Conservation (phyloP, 2,329 filamentous ascomycete genomes). For the Dothistroma septosporum region DNA sequence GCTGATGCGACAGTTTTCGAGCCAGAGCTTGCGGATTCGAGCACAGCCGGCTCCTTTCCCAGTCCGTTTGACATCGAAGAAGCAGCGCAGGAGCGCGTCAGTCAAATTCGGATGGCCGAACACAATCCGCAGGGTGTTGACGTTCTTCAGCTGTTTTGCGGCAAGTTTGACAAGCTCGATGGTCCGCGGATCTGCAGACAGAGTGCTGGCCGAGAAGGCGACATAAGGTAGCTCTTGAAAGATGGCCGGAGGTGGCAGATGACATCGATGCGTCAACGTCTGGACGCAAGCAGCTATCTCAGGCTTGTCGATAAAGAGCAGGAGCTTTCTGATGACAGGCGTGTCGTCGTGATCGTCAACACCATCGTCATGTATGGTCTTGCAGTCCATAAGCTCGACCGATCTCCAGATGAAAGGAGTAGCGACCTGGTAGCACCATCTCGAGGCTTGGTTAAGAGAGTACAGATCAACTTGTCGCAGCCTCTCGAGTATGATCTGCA, state of each 20-base stretch:
- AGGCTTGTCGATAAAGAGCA: slow-evolving; percentile 38
- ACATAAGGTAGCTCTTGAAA: slow-evolving; percentile 42
- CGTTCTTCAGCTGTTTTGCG: slow-evolving; percentile 39
- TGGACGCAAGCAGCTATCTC: slow-evolving; percentile 42
- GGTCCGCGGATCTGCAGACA: slow-evolving; percentile 41
- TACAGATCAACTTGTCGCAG: slow-evolving; percentile 33
- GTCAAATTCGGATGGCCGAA: slow-evolving; percentile 43
- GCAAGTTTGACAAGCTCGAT: slow-evolving; percentile 39
- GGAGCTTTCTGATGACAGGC: slow-evolving; percentile 42
- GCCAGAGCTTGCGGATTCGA: slow-evolving; percentile 42
- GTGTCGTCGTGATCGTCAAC: slow-evolving; percentile 40
- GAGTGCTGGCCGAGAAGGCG: slow-evolving; percentile 37
- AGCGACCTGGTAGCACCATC: slow-evolving; percentile 36
- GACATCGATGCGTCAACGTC: slow-evolving; percentile 44
- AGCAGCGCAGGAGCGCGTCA: slow-evolving; percentile 38
- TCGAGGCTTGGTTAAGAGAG: slow-evolving; percentile 35
- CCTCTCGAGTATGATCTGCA: slow-evolving; percentile 38
- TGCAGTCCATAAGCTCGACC: slow-evolving; percentile 41
- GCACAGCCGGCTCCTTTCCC: slow-evolving; percentile 26
- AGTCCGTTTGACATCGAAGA: slow-evolving; percentile 33
- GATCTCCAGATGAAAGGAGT: slow-evolving; percentile 40
- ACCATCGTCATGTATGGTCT: slow-evolving; percentile 25
- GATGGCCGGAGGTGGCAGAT: slow-evolving; percentile 43
- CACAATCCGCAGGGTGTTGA: slow-evolving; percentile 44
- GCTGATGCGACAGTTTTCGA: slow-evolving; percentile 42